Conservation (phyloP, 1,284 basidiomycete species). For the Schizophyllum commune region DNA sequence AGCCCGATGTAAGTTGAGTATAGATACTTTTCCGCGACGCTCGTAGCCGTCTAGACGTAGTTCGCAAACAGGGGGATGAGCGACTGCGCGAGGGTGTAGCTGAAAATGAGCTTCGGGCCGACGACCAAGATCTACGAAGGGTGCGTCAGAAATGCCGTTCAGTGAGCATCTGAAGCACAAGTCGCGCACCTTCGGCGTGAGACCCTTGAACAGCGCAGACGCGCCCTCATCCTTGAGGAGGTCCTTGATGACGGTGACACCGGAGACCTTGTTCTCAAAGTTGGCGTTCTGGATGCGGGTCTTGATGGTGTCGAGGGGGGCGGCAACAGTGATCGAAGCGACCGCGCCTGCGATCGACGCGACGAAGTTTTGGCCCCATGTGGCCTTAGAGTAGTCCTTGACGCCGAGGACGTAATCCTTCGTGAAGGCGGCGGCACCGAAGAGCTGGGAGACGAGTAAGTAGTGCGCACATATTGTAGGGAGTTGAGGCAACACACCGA, state of each 20-base stretch:
- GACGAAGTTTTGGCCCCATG: slow-evolving; percentile 93
- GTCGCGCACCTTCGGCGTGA: slow-evolving; percentile 80
- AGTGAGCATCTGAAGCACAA: neutral
- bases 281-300: slow-evolving; percentile 98
- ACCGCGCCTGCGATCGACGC: slow-evolving; percentile 93
- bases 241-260: slow-evolving; percentile 82
- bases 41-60: slow-evolving; percentile 50
- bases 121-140: slow-evolving; percentile 82
- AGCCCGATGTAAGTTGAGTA: neutral
- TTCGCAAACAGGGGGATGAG: slow-evolving; percentile 92
- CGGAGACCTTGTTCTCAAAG: slow-evolving; percentile 89
- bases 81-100: slow-evolving; percentile 94
- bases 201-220: slow-evolving; percentile 92
- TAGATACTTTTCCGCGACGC: neutral
- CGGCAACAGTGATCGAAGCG: slow-evolving; percentile 92
- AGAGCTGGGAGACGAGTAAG: slow-evolving; percentile 50
- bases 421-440: slow-evolving; percentile 91
- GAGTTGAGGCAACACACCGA: slow-evolving; percentile 51
- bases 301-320: slow-evolving; percentile 95
- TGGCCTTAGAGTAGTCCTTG: slow-evolving; percentile 85
- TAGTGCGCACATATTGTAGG: neutral
- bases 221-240: slow-evolving; percentile 84
- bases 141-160: neutral
- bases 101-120: slow-evolving; percentile 97
- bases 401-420: slow-evolving; percentile 93